These are phyloP conservation scores for Schoenoplectus tabernaemontani DNA, from an alignment of 202 grass and related monocot species.

Conservation along the genomic window DNA sequence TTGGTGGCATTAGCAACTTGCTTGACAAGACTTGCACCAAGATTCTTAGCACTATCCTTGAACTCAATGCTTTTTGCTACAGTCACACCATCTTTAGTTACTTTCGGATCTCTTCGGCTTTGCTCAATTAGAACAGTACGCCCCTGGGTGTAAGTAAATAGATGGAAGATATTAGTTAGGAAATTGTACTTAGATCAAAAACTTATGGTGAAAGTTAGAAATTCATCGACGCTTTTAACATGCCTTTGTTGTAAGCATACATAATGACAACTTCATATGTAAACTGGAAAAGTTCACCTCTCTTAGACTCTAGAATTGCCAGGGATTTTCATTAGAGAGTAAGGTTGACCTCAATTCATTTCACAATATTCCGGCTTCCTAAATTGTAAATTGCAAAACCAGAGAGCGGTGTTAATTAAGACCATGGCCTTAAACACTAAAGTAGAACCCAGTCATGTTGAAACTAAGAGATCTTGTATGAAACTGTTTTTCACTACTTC, in stretches of 20 bases:
- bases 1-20: constrained; percentile 86
- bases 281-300: not conserved
- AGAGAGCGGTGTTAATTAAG: not conserved
- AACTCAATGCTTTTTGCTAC: constrained; percentile 94
- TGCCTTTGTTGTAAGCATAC: not conserved
- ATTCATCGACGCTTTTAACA: not conserved
- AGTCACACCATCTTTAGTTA: constrained; percentile 94
- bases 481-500: not conserved
- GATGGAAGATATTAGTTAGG: not conserved
- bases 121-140: constrained; percentile 86
- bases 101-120: constrained; percentile 33
- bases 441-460: not conserved
- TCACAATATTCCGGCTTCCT: not conserved
- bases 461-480: not conserved
- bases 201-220: not conserved
- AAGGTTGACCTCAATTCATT: not conserved
- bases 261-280: not conserved
- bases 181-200: not conserved
- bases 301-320: not conserved
- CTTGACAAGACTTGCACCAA: constrained; percentile 90
- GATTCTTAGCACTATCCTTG: constrained; percentile 63
- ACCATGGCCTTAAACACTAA: not conserved
- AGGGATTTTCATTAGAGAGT: not conserved
- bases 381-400: not conserved
- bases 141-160: constrained; percentile 34